Evolutionary conservation across 306 rosid species (phyloP).

Genomic region (Pyrus pyrifolia): DNA sequence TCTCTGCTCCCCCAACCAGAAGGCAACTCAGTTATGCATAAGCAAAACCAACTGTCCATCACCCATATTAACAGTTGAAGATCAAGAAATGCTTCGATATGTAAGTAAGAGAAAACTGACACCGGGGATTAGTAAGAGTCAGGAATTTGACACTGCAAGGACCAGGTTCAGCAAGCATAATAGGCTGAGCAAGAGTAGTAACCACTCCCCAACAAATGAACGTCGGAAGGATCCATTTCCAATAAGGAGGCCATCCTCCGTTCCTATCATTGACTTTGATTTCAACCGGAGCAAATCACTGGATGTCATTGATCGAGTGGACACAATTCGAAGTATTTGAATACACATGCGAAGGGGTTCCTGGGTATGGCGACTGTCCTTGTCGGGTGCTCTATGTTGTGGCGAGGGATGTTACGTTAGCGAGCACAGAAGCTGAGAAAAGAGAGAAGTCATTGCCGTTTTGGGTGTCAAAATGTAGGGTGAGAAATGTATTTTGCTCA

Average conservation of each 20-base stretch:
- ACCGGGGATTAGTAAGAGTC: slow-evolving; percentile 95
- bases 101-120: slow-evolving; percentile 78
- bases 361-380: background rate
- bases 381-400: background rate
- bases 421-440: background rate
- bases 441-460: background rate
- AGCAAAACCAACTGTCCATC: slow-evolving; percentile 44
- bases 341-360: background rate
- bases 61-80: slow-evolving; percentile 71
- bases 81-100: slow-evolving; percentile 81
- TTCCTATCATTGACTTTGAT: slow-evolving; percentile 77
- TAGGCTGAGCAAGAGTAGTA: slow-evolving; percentile 86
- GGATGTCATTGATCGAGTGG: slow-evolving; percentile 82
- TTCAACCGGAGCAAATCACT: slow-evolving; percentile 66
- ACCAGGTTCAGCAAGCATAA: slow-evolving; percentile 67
- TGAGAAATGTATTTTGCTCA: background rate
- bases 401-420: background rate
- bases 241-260: slow-evolving; percentile 53
- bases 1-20: slow-evolving; percentile 64
- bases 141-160: slow-evolving; percentile 68
- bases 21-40: slow-evolving; percentile 31
- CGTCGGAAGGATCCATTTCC: slow-evolving; percentile 44
- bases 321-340: slow-evolving; percentile 46
- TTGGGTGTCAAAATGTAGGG: slow-evolving; percentile 15
- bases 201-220: slow-evolving; percentile 74